Conservation (phyloP, 306 rosid species). For the Corylus avellana region DNA sequence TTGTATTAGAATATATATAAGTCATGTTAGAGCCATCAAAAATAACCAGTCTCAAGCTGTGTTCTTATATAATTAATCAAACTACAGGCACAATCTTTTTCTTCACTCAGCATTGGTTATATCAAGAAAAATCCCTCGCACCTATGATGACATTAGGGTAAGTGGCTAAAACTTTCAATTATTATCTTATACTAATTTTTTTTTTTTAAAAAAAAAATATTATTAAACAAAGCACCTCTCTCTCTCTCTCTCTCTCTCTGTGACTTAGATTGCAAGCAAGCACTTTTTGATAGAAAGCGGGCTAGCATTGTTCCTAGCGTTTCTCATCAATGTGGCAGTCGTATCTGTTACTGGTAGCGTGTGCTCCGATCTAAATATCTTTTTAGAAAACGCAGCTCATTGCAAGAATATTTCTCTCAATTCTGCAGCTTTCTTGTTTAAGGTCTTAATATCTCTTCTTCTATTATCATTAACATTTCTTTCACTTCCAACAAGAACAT, state of each 20-base stretch:
- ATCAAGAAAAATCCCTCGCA: slow-evolving; percentile 18
- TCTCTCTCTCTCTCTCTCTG: background rate
- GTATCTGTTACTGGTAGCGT: slow-evolving; percentile 10
- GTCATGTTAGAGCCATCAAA: background rate
- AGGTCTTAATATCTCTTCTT: background rate
- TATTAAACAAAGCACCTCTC: background rate
- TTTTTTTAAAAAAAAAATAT: too few species aligned
- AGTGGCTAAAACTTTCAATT: background rate
- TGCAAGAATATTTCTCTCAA: slow-evolving; percentile 16
- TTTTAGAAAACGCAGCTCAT: background rate
- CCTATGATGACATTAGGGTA: slow-evolving; percentile 15
- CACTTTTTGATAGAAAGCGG: slow-evolving; percentile 20
- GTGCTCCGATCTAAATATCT: slow-evolving; percentile 11
- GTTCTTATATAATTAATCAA: background rate
- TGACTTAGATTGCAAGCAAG: slow-evolving; percentile 13
- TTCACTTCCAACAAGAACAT: background rate
- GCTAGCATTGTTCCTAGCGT: slow-evolving; percentile 5
- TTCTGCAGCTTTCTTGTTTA: slow-evolving; percentile 18
- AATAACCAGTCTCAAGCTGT: background rate
- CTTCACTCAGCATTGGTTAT: slow-evolving; percentile 25
- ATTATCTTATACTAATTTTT: background rate
- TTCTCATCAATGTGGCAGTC: slow-evolving; percentile 16
- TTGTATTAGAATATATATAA: too few species aligned
- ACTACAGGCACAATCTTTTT: slow-evolving; percentile 27
- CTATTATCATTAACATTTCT: background rate